A percentile compares a stretch with the other conserved stretches of the same genome.
These are phyloP conservation scores for Rhizoctonia solani DNA, from an alignment of 1,284 basidiomycete genomes.

Conservation along the genomic window DNA sequence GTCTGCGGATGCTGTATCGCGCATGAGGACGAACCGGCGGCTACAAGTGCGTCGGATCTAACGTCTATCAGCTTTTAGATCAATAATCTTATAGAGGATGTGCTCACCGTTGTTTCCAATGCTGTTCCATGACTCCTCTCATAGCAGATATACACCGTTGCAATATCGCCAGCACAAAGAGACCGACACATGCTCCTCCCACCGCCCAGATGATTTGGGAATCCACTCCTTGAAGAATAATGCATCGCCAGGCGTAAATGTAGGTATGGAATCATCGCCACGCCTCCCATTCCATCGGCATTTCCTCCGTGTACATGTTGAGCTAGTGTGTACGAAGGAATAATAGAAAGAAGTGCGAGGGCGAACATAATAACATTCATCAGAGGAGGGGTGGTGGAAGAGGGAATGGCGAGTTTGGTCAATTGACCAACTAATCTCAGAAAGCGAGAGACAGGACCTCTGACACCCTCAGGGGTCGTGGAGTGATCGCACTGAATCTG, in stretches of 20 bases:
- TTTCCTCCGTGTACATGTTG: slow-evolving; percentile 32
- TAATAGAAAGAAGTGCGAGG: slow-evolving; percentile 2
- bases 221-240: slow-evolving; percentile 71
- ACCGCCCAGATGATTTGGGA: slow-evolving; percentile 69
- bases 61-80: neutral
- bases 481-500: slow-evolving; percentile 25
- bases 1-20: slow-evolving; percentile 5
- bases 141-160: slow-evolving; percentile 49
- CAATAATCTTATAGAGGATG: neutral
- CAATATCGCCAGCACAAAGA: slow-evolving; percentile 66
- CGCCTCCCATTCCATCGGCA: slow-evolving; percentile 7
- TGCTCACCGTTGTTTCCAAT: slow-evolving; percentile 37
- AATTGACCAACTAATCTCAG: neutral
- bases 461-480: slow-evolving; percentile 10
- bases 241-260: slow-evolving; percentile 63
- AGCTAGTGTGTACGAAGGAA: slow-evolving; percentile 1
- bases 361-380: neutral
- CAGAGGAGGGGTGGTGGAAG: neutral
- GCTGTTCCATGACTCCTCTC: slow-evolving; percentile 36
- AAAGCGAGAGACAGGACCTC: slow-evolving; percentile 10
- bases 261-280: slow-evolving; percentile 62
- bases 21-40: slow-evolving; percentile 20
- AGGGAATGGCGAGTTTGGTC: neutral
- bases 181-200: slow-evolving; percentile 71
- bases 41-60: slow-evolving; percentile 22